A percentile compares a stretch with the other conserved stretches of the same genome.
These are phyloP conservation scores for Candida quercuum DNA, from an alignment of 805 yeast genomes.

Conservation along the genomic window DNA sequence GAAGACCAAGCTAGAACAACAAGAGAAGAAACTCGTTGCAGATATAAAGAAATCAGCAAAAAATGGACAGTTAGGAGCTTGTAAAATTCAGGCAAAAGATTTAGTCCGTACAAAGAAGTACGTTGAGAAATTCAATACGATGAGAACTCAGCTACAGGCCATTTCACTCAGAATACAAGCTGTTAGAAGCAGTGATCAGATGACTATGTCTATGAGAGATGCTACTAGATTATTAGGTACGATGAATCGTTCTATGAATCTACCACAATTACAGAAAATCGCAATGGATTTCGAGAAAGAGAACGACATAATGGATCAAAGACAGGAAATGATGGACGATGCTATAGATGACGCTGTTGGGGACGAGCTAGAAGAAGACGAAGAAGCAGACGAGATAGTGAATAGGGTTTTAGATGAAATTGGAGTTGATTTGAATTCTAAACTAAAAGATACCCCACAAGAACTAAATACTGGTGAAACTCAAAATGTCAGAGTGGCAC, in stretches of 20 bases:
- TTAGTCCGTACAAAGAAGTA: conserved; percentile 79
- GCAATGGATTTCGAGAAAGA: conserved; percentile 95
- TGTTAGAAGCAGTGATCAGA: conserved; percentile 89
- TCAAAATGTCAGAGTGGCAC: conserved; percentile 41
- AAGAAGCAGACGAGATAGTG: conserved; percentile 87
- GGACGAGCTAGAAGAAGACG: conserved; percentile 81
- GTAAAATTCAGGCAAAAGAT: conserved; percentile 94
- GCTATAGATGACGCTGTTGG: conserved; percentile 96
- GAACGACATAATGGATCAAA: conserved; percentile 95
- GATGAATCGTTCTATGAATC: conserved; percentile 86
- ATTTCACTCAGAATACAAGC: conserved; percentile 86
- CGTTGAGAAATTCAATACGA: conserved; percentile 79
- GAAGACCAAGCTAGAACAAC: conserved; percentile 76
- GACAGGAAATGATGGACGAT: conserved; percentile 98
- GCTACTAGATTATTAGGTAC: conserved; percentile 82
- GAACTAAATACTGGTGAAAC: conserved; percentile 23
- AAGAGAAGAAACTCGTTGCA: conserved; percentile 79
- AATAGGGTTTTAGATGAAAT: conserved; percentile 91
- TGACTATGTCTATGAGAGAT: conserved; percentile 91
- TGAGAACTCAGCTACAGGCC: conserved; percentile 96
- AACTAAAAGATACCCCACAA: conserved; percentile 42
- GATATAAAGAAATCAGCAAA: conserved; percentile 93
- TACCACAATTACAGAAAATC: conserved; percentile 82
- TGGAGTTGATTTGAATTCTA: conserved; percentile 72
- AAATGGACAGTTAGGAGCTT: conserved; percentile 80